phyloP scores from a whole-genome alignment of 495 filamentous ascomycete genomes.

The Parachaetomium inaequale region DNA sequence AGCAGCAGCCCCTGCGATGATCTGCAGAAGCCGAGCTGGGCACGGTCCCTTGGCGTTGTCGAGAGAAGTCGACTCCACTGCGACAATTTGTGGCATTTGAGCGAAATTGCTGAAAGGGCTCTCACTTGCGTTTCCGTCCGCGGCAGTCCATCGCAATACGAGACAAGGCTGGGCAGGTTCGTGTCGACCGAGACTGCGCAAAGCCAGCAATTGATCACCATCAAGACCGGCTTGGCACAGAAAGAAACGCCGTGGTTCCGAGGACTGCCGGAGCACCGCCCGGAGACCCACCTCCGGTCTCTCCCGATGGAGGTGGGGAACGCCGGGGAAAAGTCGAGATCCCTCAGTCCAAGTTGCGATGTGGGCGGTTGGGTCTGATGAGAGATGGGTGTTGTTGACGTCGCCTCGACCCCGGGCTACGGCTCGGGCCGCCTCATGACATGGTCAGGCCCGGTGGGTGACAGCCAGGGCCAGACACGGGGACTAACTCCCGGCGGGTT shows the following conservation, averaged over 20 bases:
- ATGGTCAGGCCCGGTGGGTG: background rate
- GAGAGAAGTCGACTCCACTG: background rate
- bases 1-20: constrained; percentile 3
- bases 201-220: background rate
- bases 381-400: background rate
- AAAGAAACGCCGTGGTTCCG: background rate
- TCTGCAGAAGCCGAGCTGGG: background rate
- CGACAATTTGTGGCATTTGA: constrained; percentile 4
- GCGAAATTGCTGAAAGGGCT: too few relatives aligned
- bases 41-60: background rate
- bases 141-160: background rate
- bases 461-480: background rate
- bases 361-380: background rate
- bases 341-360: background rate
- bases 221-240: background rate
- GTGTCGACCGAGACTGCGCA: too few relatives aligned
- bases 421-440: constrained; percentile 1
- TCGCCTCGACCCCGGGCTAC: background rate
- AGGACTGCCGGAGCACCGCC: background rate
- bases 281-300: background rate
- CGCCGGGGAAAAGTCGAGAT: background rate
- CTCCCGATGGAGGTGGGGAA: background rate
- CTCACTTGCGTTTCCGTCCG: too few relatives aligned
- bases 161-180: background rate
- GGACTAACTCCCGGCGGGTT: background rate